Evolutionary conservation across 768 basidiomycete species (phyloP).

Genomic region (Agaricus subrufescens): DNA sequence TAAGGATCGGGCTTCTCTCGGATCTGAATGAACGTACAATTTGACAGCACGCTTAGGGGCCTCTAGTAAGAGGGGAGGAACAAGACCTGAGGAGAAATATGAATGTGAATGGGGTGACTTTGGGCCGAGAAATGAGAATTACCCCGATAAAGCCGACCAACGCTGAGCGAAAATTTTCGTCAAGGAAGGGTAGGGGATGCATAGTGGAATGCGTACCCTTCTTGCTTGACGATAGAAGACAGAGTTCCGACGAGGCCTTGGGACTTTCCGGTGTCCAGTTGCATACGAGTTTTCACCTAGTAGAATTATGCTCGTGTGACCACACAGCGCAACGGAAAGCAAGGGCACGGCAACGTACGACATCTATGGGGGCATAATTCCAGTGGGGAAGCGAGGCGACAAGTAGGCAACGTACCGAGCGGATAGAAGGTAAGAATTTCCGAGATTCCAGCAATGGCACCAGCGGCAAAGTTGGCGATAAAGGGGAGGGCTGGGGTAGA

Average conservation of each 20-base stretch:
- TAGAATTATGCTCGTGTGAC: neutral
- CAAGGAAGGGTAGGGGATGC: slow-evolving; percentile 4
- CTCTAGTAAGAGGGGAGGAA: slow-evolving; percentile 93
- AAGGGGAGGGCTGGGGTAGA: slow-evolving; percentile 67
- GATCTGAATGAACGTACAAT: slow-evolving; percentile 48
- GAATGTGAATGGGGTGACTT: neutral
- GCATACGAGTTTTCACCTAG: slow-evolving; percentile 97
- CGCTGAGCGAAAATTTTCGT: slow-evolving; percentile 31
- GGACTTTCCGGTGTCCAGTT: slow-evolving; percentile 84
- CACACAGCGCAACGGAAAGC: neutral
- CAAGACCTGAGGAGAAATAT: slow-evolving; percentile 54
- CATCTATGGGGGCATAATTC: slow-evolving; percentile 49
- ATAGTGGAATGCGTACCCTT: slow-evolving; percentile 61
- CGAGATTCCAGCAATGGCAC: slow-evolving; percentile 92
- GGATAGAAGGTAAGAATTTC: slow-evolving; percentile 86
- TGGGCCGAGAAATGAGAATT: slow-evolving; percentile 4
- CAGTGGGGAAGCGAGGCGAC: neutral
- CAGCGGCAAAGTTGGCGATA: slow-evolving; percentile 86
- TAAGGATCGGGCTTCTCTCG: neutral
- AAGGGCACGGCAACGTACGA: slow-evolving; percentile 48
- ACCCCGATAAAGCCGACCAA: slow-evolving; percentile 88
- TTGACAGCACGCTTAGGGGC: slow-evolving; percentile 98
- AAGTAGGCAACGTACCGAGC: slow-evolving; percentile 53
- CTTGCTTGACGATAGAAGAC: slow-evolving; percentile 75
- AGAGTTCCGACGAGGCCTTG: slow-evolving; percentile 82